Evolutionary conservation across 148 eudicot species (phyloP).

Genomic region (Camellia lanceoleosa): DNA sequence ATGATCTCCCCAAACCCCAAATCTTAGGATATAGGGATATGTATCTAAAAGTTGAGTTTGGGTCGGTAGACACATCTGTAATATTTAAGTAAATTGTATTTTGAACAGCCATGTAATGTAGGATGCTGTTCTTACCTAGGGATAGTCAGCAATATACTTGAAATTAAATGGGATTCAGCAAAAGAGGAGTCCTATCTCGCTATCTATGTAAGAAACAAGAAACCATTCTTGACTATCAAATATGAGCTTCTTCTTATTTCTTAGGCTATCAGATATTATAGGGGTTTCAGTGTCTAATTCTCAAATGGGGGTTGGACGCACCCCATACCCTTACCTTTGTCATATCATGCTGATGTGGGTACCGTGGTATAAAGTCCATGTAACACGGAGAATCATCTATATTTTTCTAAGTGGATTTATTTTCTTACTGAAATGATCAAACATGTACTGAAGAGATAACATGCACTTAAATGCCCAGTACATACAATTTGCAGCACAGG

Average conservation of each 20-base stretch:
- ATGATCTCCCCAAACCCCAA: neutral
- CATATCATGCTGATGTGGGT: neutral
- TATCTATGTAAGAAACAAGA: neutral
- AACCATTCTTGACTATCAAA: neutral
- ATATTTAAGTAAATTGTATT: neutral
- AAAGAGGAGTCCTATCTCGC: neutral
- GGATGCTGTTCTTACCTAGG: neutral
- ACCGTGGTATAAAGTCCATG: neutral
- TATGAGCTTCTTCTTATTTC: neutral
- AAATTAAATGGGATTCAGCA: constrained; percentile 7
- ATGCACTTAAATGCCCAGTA: neutral
- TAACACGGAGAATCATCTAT: neutral
- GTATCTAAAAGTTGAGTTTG: neutral
- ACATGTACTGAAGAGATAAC: neutral
- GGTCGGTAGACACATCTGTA: neutral
- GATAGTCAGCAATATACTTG: neutral
- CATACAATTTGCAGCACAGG: constrained; percentile 97
- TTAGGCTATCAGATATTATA: neutral
- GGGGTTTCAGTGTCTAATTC: neutral
- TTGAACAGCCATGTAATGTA: neutral
- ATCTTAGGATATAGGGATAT: neutral
- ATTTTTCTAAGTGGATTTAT: neutral
- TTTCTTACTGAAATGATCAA: neutral
- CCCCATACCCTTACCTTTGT: neutral
- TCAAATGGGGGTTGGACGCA: neutral